Percentiles rank a stretch among this genome's conserved stretches.
These are phyloP conservation scores for Leccinum ochraceum DNA, from an alignment of 768 basidiomycete genomes.

Conservation along the genomic window DNA sequence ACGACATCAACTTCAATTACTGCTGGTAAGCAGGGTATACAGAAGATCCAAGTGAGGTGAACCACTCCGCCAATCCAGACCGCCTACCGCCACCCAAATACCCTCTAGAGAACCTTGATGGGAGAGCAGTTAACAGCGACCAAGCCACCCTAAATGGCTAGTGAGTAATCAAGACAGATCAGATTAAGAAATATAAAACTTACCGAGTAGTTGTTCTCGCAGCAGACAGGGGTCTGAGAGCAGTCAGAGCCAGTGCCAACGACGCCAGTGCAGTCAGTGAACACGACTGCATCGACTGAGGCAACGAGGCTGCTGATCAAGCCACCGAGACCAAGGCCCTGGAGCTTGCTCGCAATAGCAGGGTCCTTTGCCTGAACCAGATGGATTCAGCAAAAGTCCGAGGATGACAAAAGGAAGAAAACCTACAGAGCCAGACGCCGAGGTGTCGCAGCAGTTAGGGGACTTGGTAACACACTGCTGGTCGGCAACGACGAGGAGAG, in stretches of 20 bases:
- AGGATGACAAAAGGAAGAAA: neutral
- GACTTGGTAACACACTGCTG: conserved; percentile 2
- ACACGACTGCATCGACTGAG: neutral
- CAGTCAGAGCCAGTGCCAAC: too few species aligned
- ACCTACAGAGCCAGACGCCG: neutral
- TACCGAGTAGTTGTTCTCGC: neutral
- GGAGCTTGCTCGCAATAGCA: neutral
- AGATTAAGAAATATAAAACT: neutral
- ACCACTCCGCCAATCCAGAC: neutral
- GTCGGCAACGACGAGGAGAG: conserved; percentile 13
- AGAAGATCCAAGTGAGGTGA: neutral
- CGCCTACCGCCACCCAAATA: too few species aligned
- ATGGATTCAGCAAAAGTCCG: neutral
- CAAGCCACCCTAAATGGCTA: neutral
- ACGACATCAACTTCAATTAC: too few species aligned
- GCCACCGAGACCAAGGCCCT: accelerated
- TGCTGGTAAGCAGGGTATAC: too few species aligned
- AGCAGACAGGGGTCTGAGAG: too few species aligned
- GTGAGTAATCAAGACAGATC: neutral
- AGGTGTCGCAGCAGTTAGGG: conserved; percentile 16
- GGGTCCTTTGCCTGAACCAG: too few species aligned
- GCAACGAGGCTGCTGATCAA: neutral
- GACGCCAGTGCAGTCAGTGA: neutral
- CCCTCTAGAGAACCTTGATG: neutral
- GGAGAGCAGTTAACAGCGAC: neutral